These are phyloP conservation scores for Salinomyces thailandicus DNA, from an alignment of 2,329 filamentous ascomycete genomes.

Conservation along the genomic window DNA sequence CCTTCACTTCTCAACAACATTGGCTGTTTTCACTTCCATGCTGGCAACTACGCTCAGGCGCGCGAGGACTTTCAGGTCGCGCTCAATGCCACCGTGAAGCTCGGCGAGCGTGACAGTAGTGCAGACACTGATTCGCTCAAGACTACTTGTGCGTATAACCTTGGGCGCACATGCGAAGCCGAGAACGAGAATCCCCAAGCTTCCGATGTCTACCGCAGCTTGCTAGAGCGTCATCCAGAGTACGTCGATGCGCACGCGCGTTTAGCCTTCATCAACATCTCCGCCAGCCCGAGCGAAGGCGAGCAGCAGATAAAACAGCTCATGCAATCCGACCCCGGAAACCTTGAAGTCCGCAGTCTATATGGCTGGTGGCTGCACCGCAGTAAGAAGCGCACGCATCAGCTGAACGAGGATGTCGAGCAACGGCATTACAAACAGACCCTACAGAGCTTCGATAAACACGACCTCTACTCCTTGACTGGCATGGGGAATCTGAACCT, in stretches of 20 bases:
- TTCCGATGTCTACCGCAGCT: slow-evolving; percentile 74
- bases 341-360: slow-evolving; percentile 82
- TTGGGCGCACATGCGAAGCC: slow-evolving; percentile 86
- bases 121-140: slow-evolving; percentile 84
- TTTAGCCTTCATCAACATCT: slow-evolving; percentile 79
- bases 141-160: slow-evolving; percentile 93
- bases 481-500: slow-evolving; percentile 97
- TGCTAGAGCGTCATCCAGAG: slow-evolving; percentile 71
- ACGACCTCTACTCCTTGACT: slow-evolving; percentile 91
- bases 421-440: slow-evolving; percentile 95
- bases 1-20: slow-evolving; percentile 96
- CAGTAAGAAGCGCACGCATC: slow-evolving; percentile 69
- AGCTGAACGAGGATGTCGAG: slow-evolving; percentile 81
- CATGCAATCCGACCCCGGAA: slow-evolving; percentile 70
- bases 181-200: slow-evolving; percentile 72
- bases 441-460: slow-evolving; percentile 87
- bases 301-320: slow-evolving; percentile 77
- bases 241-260: slow-evolving; percentile 87
- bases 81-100: slow-evolving; percentile 73
- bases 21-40: slow-evolving; percentile 86
- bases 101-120: slow-evolving; percentile 61
- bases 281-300: slow-evolving; percentile 69
- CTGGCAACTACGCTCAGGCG: slow-evolving; percentile 68
- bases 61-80: slow-evolving; percentile 88
- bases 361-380: slow-evolving; percentile 95